Base-by-base conservation (phyloP, 2,329 filamentous ascomycete species). In the Ophiostoma piceae region DNA sequence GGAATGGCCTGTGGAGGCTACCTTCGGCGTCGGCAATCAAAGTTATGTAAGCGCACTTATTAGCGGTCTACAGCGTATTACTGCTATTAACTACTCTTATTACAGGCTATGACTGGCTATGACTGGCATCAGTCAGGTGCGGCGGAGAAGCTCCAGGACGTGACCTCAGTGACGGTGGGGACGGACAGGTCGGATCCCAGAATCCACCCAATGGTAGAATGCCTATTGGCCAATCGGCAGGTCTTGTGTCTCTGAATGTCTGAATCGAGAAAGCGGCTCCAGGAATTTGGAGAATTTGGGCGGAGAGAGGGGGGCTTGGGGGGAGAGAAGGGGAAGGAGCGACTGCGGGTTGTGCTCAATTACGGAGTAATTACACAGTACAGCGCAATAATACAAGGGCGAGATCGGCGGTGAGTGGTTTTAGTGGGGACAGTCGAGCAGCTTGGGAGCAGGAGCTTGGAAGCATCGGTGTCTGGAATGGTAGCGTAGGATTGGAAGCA, bases 361-460 rank as follows among this genome's bases (percentile, higher is more conserved):
- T 57, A 57, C 51, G 7, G 43, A n/a, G 43, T n/a, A 47, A 47
- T 19, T 43, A 47, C 14, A 7, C 16, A 64, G 29, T 35, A 64
- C 39, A 26, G 62, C 35, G 35, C 35, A 35, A 35, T 35, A 43
- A n/a, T 41, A 54, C 16, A 32, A 54, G 66, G 69, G 69, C 66
- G 69, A 70, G 69, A 70, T 70, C 69, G 66, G 69, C 69, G 69
- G 57, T 70, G 69, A 70, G 57, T 19, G 16, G 12, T 26, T n/a
- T 41, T 35, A 47, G 68, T 22, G 62, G 65, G n/a, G 68, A 43
- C 29, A 22, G 29, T 9, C 51, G 9, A 26, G 22, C n/a, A 57
- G 47, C 47, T 51, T 22, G 47, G 47, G 19, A 51, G 19, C 47
- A 19, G 47, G 19, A 51, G 47, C 47, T 51, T 11, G 22, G 51